A percentile compares a stretch with the other conserved stretches of the same genome.
These are phyloP conservation scores for Straminergon stramineum DNA, from an alignment of 225 moss, liverwort and hornwort genomes.

Conservation along the genomic window DNA sequence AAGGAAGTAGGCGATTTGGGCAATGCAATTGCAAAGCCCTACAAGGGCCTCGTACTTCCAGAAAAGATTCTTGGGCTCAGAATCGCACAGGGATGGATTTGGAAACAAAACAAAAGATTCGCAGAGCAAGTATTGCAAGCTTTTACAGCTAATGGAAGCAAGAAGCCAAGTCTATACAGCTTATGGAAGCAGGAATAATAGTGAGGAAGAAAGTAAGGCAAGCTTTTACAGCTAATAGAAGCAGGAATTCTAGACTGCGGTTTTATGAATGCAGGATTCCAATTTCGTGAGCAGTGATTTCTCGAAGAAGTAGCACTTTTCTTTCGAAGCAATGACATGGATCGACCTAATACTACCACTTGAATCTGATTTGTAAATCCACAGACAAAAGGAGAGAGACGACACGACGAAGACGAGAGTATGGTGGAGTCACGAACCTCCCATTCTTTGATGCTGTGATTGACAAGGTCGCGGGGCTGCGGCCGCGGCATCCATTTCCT, in stretches of 20 bases:
- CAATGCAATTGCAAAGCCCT: not conserved
- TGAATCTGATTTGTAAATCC: not conserved
- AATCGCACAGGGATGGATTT: not conserved
- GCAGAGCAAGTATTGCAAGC: not conserved
- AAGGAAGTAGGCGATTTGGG: not conserved
- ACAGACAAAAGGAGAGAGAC: not conserved
- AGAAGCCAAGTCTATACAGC: not conserved
- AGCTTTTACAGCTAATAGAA: not conserved
- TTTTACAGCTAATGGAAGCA: not conserved
- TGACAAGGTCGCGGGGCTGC: conserved; percentile 43
- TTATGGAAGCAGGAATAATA: not conserved
- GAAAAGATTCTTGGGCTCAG: not conserved
- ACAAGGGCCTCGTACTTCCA: not conserved
- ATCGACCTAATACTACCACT: not conserved
- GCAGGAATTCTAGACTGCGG: not conserved
- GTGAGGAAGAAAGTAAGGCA: not conserved
- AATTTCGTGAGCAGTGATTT: not conserved
- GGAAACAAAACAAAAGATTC: not conserved
- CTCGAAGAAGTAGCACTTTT: not conserved
- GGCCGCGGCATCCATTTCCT: conserved; percentile 34
- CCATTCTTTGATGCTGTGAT: conserved; percentile 43
- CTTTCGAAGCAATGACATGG: not conserved
- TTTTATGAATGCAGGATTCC: not conserved
- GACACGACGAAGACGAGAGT: not conserved
- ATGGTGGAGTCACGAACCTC: conserved; percentile 22